Evolutionary conservation across 2,329 filamentous ascomycete genomes (phyloP).

Genomic region (Scleromitrula shiraiana): DNA sequence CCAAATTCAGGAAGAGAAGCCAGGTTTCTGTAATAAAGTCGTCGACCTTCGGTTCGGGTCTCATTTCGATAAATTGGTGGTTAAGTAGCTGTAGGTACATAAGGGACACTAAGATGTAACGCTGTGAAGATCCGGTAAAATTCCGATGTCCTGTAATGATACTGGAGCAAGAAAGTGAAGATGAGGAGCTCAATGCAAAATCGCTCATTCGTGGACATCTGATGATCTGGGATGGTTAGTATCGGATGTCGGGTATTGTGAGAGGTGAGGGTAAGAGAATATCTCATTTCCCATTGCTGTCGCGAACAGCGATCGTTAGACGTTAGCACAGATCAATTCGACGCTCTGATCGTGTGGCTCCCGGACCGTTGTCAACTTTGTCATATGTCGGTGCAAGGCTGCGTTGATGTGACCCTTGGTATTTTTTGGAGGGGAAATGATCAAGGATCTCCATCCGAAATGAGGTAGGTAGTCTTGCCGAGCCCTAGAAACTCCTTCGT

Average conservation of each 20-base stretch:
- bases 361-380: neutral
- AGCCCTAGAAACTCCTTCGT: neutral
- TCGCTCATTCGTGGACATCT: too few relatives aligned
- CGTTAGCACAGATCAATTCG: neutral
- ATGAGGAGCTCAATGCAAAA: too few relatives aligned
- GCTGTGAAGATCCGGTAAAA: neutral
- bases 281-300: neutral
- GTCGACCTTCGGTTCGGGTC: neutral
- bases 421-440: neutral
- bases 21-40: neutral
- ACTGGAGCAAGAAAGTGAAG: too few relatives aligned
- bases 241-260: neutral
- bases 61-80: neutral
- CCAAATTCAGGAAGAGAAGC: neutral
- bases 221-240: too few relatives aligned
- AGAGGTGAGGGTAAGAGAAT: neutral
- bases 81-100: too few relatives aligned
- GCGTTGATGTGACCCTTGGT: neutral
- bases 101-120: neutral
- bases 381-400: neutral
- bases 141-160: neutral
- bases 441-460: slow-evolving; percentile 1
- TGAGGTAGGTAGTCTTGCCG: neutral
- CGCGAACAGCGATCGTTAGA: neutral
- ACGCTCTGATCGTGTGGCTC: neutral